phyloP scores from a whole-genome alignment of 352 stramenopile species.

The Phytophthora ohioensis region DNA sequence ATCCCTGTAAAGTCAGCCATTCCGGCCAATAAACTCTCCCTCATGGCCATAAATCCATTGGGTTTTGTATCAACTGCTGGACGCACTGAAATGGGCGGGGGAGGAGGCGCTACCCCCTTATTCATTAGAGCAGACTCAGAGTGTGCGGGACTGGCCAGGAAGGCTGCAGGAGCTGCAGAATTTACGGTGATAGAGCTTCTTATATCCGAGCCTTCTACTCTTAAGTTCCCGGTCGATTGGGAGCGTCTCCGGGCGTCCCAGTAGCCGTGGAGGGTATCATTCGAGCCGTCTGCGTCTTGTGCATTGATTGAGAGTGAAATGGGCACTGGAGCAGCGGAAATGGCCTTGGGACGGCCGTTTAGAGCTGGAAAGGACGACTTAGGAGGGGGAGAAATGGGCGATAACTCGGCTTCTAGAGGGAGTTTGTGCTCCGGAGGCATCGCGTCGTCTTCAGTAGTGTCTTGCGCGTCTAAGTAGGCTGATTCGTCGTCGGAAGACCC shows the following conservation, averaged over 20 bases:
- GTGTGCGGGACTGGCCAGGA: slow-evolving; percentile 29
- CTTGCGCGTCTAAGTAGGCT: slow-evolving; percentile 20
- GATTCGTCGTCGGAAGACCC: slow-evolving; percentile 33
- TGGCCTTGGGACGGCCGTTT: slow-evolving; percentile 27
- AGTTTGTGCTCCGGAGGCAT: background rate
- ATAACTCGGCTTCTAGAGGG: slow-evolving; percentile 39
- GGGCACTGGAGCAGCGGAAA: slow-evolving; percentile 22
- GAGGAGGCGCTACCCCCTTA: slow-evolving; percentile 6
- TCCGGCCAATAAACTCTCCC: slow-evolving; percentile 59
- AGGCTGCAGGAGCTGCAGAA: slow-evolving; percentile 13
- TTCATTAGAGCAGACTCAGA: slow-evolving; percentile 40
- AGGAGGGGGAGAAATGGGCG: slow-evolving; percentile 10
- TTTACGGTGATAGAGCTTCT: slow-evolving; percentile 1
- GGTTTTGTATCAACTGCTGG: slow-evolving; percentile 17
- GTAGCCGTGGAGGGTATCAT: slow-evolving; percentile 4
- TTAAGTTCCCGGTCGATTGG: slow-evolving; percentile 61
- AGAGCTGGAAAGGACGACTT: slow-evolving; percentile 14
- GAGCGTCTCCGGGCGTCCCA: slow-evolving; percentile 54
- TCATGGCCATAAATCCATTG: slow-evolving; percentile 53
- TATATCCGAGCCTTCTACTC: slow-evolving; percentile 6
- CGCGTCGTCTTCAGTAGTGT: slow-evolving; percentile 16
- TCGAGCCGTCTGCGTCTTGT: slow-evolving; percentile 11
- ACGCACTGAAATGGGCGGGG: slow-evolving; percentile 41
- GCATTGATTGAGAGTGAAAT: slow-evolving; percentile 6
- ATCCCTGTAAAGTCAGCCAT: slow-evolving; percentile 40